Evolutionary conservation across 805 yeast species (phyloP), one percentile per base, ranked within the genome.

Genomic region (Zygoascus biomembranicola): DNA sequence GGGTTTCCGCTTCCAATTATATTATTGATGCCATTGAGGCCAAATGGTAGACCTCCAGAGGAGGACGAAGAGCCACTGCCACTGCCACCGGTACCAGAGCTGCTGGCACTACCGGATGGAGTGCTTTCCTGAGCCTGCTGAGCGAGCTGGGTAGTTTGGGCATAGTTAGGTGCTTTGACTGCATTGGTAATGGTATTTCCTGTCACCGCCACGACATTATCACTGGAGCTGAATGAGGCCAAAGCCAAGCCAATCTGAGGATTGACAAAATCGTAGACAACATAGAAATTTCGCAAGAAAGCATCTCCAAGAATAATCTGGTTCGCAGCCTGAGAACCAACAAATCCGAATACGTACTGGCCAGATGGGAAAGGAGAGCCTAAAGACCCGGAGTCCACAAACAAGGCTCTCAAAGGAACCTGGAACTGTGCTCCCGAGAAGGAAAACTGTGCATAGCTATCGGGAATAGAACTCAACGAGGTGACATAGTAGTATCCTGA

Each of bases 391-490:
- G 55, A 51, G 16, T 31, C 28, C 9, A 54, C 50, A 32, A 64
- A 54, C 51, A 65, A 51, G 39, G 61, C 60, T 16, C 52, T 43
- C 5, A 58, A 47, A 2, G 66, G 65, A 2, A 65, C 63, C 5
- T 52, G 16, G 32, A 64, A 54, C 23, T 44, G 41, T 23, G 59
- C 61, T 23, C 61, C 63, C 31, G 63, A 56, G 31, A 65, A 57
- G 43, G 51, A 53, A 54, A 64, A 58, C 46, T 42, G 35, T 8
- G 57, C 45, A 5, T 16, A 23, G 14, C 14, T 42, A 16, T 56
- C 43, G 8, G 58, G 56, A 5, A 53, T 32, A 19, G 23, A 19
- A 5, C 18, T 37, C n/a, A n/a, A 11, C 11, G 23, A 32, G 20
- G 20, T 28, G n/a, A 46, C 32, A 35, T 53, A 56, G 49, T 56